Evolutionary conservation across 2,329 filamentous ascomycete genomes (phyloP), one percentile per base, ranked within the genome.

Genomic region (Xylaria sp.): DNA sequence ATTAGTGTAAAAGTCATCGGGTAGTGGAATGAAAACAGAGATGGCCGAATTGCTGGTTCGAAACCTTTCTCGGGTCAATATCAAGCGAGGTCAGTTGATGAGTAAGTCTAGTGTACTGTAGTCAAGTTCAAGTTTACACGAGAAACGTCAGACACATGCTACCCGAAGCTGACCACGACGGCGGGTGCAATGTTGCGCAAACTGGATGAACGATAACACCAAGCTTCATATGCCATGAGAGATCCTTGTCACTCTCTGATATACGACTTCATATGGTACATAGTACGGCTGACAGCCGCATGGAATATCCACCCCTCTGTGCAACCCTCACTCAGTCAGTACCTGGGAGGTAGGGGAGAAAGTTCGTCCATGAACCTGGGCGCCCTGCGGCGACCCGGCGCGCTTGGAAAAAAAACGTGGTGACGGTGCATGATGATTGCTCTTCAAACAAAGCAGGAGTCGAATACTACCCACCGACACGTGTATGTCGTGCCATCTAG

Each of bases 331-430:
- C 41, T 28, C 28, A 46, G 3, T 37, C 34, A 18, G 15, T n/a
- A n/a, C 15, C 41, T 46, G 15, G 13, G 41, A 46, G 18, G 41
- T 15, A 18, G 18, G 57, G 48, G 23, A 58, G 57, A 63, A 41
- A 44, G 54, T 63, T 69, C 56, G n/a, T 52, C 44, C 54, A 48
- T 20, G 13, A 4, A 15, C 12, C 52, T 31, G 15, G 31, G 39
- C 39, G 46, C n/a, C 59, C 61, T 66, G 66, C 59, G 55, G 58
- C 20, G 34, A 63, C 59, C 66, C 63, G 66, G 28, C 63, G 48
- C 58, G 52, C 60, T 64, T 64, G 66, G 66, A 54, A 41, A 13
- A 13, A 48, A 66, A 70, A 65, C 69, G 62, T 70, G 66, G 69
- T 56, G 59, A 59, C 20, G 48, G 58, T 61, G 57, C 39, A 37